These are phyloP conservation scores for Ustilago bromivora DNA, from an alignment of 1,284 basidiomycete species.

Conservation along the genomic window DNA sequence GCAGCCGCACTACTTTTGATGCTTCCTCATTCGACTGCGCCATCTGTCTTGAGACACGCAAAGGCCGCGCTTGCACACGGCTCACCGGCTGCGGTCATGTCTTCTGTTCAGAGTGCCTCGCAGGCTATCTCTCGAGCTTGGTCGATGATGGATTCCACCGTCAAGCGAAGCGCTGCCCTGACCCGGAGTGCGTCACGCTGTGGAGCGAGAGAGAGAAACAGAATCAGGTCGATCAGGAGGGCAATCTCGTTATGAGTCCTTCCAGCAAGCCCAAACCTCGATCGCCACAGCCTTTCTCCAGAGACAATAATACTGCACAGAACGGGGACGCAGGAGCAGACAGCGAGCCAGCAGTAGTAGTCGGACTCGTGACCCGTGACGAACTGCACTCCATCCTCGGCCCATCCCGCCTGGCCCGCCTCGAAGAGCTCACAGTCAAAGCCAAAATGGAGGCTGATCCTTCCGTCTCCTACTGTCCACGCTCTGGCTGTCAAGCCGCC, in stretches of 20 bases:
- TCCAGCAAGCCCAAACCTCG: conserved; percentile 1
- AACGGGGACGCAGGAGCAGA: neutral
- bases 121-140: conserved; percentile 40
- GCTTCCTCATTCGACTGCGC: conserved; percentile 48
- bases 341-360: conserved; percentile 1
- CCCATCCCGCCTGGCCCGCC: conserved; percentile 13
- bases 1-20: conserved; percentile 44
- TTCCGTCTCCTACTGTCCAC: conserved; percentile 50
- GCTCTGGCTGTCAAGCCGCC: conserved; percentile 38
- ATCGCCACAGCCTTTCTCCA: neutral
- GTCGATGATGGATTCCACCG: conserved; percentile 51
- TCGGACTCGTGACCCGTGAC: conserved; percentile 27
- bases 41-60: conserved; percentile 54
- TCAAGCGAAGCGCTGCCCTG: conserved; percentile 49
- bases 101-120: conserved; percentile 52
- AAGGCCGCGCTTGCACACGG: conserved; percentile 41
- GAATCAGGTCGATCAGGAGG: conserved; percentile 44
- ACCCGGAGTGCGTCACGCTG: conserved; percentile 48
- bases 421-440: conserved; percentile 43
- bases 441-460: conserved; percentile 53
- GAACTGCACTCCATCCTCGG: conserved; percentile 39
- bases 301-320: neutral
- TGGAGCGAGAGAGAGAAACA: conserved; percentile 44
- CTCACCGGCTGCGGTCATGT: conserved; percentile 49
- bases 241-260: conserved; percentile 21